Evolutionary conservation across 495 filamentous ascomycete species (phyloP).

Genomic region (Aspergillus hancockii): DNA sequence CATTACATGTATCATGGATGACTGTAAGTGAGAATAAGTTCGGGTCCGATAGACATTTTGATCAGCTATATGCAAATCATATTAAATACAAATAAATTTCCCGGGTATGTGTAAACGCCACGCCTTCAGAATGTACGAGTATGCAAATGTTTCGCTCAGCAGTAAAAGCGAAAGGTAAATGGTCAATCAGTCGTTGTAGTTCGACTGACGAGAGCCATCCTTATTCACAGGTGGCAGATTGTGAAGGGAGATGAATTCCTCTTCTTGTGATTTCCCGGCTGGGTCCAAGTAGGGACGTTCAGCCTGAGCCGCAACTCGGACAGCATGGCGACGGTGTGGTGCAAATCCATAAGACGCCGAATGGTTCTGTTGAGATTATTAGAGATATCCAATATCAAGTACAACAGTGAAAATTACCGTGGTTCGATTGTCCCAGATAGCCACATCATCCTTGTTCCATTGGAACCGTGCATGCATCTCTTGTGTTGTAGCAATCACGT

Average conservation of each 20-base stretch:
- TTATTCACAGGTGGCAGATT: constrained; percentile 58
- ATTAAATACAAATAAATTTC: background rate
- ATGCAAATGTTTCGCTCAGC: background rate
- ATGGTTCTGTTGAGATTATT: constrained; percentile 49
- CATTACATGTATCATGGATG: background rate
- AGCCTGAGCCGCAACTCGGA: constrained; percentile 60
- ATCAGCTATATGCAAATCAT: background rate
- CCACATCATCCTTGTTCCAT: constrained; percentile 70
- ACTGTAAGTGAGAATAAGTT: background rate
- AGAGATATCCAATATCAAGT: background rate
- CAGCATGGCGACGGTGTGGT: constrained; percentile 62
- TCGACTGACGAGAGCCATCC: constrained; percentile 59
- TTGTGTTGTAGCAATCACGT: constrained; percentile 61
- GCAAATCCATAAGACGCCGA: constrained; percentile 62
- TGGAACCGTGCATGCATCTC: constrained; percentile 72
- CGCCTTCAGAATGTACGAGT: background rate
- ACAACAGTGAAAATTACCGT: constrained; percentile 41
- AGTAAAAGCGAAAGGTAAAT: background rate
- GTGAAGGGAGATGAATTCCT: constrained; percentile 50
- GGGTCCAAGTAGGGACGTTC: constrained; percentile 57
- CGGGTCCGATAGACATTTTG: background rate
- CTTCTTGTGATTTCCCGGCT: constrained; percentile 58
- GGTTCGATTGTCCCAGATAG: constrained; percentile 76
- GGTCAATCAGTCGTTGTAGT: constrained; percentile 61
- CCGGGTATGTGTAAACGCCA: constrained; percentile 11